phyloP scores from a whole-genome alignment of 2,329 filamentous ascomycete genomes.

The Diaporthe sp. region DNA sequence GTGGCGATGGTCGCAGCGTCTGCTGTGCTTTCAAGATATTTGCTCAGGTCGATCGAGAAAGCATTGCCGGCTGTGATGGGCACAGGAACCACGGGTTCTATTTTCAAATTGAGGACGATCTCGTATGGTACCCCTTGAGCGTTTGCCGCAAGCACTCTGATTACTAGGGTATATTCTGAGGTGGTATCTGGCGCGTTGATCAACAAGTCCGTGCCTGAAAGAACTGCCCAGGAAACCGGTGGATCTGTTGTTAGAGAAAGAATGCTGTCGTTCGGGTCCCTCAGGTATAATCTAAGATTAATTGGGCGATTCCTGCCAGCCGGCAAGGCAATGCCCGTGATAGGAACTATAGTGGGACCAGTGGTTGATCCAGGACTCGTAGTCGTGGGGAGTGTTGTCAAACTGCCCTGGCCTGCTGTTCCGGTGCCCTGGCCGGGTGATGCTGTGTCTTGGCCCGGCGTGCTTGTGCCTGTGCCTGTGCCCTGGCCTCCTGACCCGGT shows the following conservation, averaged over 20 bases:
- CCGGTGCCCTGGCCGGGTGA: background rate
- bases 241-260: background rate
- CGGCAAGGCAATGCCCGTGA: background rate
- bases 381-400: background rate
- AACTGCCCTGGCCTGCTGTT: background rate
- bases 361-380: background rate
- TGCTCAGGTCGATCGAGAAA: slow-evolving; percentile 5
- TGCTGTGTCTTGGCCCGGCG: background rate
- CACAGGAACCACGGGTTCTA: background rate
- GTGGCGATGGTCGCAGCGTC: background rate
- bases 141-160: background rate
- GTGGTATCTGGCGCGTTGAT: background rate
- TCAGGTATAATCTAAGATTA: background rate
- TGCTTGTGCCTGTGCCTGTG: background rate
- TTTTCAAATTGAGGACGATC: background rate
- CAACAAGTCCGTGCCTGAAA: background rate
- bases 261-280: background rate
- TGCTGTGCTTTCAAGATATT: background rate
- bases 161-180: background rate
- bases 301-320: background rate
- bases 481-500: background rate
- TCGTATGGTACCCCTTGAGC: background rate
- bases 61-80: background rate
- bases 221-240: background rate
- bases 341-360: background rate